Base-by-base conservation (phyloP, 148 eudicot species). In the Drosera capensis region DNA sequence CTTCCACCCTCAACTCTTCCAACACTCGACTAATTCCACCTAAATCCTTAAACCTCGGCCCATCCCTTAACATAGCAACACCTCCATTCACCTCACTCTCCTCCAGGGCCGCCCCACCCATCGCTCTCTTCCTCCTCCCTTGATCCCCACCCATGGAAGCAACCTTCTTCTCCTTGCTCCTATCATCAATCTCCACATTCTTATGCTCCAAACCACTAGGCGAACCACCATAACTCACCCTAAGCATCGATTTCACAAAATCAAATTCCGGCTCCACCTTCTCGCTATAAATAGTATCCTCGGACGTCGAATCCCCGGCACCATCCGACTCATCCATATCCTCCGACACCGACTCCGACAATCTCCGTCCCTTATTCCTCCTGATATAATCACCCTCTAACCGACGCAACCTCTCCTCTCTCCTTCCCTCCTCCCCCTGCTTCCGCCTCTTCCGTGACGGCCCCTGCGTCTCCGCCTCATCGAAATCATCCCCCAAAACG, bases 1-100 rank as follows among this genome's bases (percentile, higher is more conserved):
- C 79, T 55, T 80, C 83, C 83, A 68, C 71, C 25, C 58, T 62
- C 68, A 87, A 45, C 20, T 77, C 74, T 57, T 87, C 82, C 46
- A 82, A 38, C 9, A 70, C 75, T 25, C 41, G 55, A 36, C 46
- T 48, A 58, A 87, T 77, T 43, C 96, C 96, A 3, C 96, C 94
- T 26, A 87, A 70, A 64, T 87, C 96, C 57, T 46, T 54, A 58
- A 75, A 74, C 55, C 40, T 57, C 0, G 67, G 70, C 24, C 62
- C 67, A 13, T 56, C 71, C 45, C 53, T 60, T 11, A 57, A 57
- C 30, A 60, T 58, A 41, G 41, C 65, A 18, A 43, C 58, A 23
- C 4, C 50, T 20, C 20, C 68, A 3, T 21, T 54, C 38, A 12
- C 36, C 42, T 40, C 40, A 25, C 62, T 18, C 53, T 46, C 23